Percentiles rank a stretch among this genome's conserved stretches.
These are phyloP conservation scores for Pholiota microspora DNA, from an alignment of 768 basidiomycete genomes.

Conservation along the genomic window DNA sequence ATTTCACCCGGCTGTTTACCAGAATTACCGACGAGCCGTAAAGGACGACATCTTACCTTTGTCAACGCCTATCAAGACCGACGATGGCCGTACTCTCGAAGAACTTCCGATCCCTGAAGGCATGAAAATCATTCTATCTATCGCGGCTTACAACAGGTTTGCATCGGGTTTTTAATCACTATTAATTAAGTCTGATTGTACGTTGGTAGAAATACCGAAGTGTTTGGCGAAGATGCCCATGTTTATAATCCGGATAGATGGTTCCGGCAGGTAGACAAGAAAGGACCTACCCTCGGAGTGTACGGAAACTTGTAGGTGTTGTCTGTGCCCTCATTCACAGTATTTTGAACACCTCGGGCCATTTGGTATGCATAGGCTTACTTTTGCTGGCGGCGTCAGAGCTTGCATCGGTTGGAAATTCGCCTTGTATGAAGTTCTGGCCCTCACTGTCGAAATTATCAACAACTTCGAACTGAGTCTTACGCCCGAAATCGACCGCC, in stretches of 20 bases:
- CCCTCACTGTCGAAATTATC: conserved; percentile 7
- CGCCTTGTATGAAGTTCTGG: conserved; percentile 32
- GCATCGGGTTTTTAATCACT: background rate
- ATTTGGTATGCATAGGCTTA: conserved; percentile 40
- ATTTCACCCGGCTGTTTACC: conserved; percentile 50
- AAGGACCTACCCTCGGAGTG: conserved; percentile 39
- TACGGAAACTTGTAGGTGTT: conserved; percentile 44
- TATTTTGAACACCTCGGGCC: no score
- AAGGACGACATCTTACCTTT: conserved; percentile 61
- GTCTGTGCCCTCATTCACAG: no score
- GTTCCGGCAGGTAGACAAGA: conserved; percentile 38
- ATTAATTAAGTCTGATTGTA: background rate
- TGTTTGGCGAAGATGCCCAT: conserved; percentile 59
- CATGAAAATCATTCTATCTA: conserved; percentile 48
- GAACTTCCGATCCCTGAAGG: conserved; percentile 50
- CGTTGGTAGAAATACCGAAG: conserved; percentile 35
- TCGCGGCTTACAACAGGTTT: conserved; percentile 55
- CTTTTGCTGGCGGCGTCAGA: conserved; percentile 46
- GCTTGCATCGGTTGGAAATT: conserved; percentile 51
- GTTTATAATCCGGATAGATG: conserved; percentile 57
- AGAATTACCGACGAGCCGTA: conserved; percentile 49
- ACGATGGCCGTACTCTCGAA: conserved; percentile 39
- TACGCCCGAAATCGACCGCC: conserved; percentile 35
- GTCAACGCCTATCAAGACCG: conserved; percentile 46
- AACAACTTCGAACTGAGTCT: conserved; percentile 52